Base-by-base conservation (phyloP, 495 filamentous ascomycete genomes). In the Friedmanniomyces simplex region DNA sequence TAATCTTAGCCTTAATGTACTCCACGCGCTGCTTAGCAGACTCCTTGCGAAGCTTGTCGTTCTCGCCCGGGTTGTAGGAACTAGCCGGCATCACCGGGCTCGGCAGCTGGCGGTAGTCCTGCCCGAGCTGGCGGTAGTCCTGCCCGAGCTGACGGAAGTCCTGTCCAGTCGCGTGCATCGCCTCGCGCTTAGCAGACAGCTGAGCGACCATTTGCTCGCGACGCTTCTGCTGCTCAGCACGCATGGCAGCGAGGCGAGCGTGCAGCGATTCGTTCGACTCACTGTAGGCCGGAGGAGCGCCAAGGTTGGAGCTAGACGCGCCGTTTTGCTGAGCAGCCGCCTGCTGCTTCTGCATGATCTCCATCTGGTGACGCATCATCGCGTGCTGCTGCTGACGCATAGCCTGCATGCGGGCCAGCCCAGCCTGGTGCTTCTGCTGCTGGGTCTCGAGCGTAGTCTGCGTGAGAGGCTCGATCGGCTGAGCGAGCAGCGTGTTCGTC, bases 1-100 rank as follows among this genome's bases (percentile, higher is more conserved):
- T 50, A 51, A 65, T 55, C 55, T 66, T 66, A 6, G 50, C 59
- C 54, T 66, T 63, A 50, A 64, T 50, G 39, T 57, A 57, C 52
- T 68, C 63, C 13, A 52, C 37, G 25, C 45, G 59, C 41, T 62
- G 60, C 21, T 47, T 39, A 26, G 60, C 54, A 18, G 46, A 54
- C 48, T 67, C 59, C 51, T 63, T 62, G 60, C 59, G 59, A 24
- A 48, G 47, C 55, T 53, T 58, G 37, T 57, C 54, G n/a, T 58
- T 49, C 11, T 57, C 52, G n/a, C 21, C 22, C 11, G 10, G 22
- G 26, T 26, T 37, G 43, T 50, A 21, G 34, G 10, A 3, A 43
- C 39, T 13, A 43, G 39, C n/a, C 20, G 41, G 21, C 16, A 30
- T 12, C 28, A 52, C 18, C 50, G 50, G 24, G 50, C 25, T 52